These are phyloP conservation scores for Scedosporium boydii DNA, from an alignment of 2,329 filamentous ascomycete species.

Conservation along the genomic window DNA sequence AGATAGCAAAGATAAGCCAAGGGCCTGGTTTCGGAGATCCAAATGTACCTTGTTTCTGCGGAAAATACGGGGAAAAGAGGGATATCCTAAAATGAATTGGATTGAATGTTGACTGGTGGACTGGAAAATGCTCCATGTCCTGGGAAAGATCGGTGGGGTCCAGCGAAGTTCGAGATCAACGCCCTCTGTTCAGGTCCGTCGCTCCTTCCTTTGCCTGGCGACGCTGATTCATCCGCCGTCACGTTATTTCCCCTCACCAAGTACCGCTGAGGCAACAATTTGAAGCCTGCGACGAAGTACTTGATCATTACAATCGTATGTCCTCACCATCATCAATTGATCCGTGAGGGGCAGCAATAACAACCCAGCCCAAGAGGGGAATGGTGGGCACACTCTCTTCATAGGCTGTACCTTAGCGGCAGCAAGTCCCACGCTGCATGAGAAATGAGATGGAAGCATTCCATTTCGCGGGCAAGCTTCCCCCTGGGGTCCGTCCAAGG, in stretches of 20 bases:
- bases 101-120: not conserved
- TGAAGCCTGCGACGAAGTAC: not conserved
- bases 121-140: not conserved
- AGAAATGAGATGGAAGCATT: not conserved
- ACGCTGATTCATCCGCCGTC: not conserved
- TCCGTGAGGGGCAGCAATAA: not conserved
- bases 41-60: not conserved
- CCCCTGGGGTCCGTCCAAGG: not conserved
- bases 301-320: not conserved
- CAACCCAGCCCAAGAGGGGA: not conserved
- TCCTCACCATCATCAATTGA: not conserved
- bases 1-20: not conserved
- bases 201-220: not conserved
- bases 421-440: not conserved
- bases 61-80: not conserved
- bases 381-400: not conserved
- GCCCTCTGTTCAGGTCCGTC: not conserved
- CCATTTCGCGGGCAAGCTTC: not conserved
- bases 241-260: not conserved
- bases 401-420: not conserved
- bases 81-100: not conserved
- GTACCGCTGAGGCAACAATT: not conserved
- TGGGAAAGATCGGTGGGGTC: not conserved
- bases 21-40: not conserved
- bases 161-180: not conserved